A percentile compares a stretch with the other conserved stretches of the same genome.
Evolutionary conservation across 2,329 filamentous ascomycete genomes (phyloP).

Genomic region (Colletotrichum gigasporum): DNA sequence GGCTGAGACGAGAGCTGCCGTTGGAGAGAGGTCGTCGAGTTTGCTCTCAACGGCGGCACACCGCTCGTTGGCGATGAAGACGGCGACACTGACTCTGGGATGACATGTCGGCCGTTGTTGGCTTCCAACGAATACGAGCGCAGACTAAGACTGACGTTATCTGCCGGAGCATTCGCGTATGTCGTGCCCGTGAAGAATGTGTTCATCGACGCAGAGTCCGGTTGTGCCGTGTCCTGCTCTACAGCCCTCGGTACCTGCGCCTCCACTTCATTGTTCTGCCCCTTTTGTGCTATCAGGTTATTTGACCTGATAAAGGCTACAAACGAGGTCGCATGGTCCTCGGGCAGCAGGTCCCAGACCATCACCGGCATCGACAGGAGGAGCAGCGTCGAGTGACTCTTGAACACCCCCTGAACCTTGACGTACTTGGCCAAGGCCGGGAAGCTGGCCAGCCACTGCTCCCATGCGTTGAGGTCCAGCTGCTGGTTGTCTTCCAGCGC

Average conservation of each 20-base stretch:
- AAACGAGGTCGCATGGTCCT: slow-evolving; percentile 66
- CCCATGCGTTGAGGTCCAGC: slow-evolving; percentile 67
- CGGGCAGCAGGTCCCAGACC: slow-evolving; percentile 68
- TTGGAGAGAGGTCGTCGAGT: slow-evolving; percentile 31
- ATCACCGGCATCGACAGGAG: slow-evolving; percentile 67
- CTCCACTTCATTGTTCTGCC: background rate
- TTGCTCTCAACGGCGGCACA: slow-evolving; percentile 33
- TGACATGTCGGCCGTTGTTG: background rate
- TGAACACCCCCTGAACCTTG: slow-evolving; percentile 69
- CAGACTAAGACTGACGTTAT: background rate
- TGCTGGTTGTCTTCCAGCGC: slow-evolving; percentile 66
- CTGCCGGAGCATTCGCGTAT: slow-evolving; percentile 7
- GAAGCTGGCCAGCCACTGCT: slow-evolving; percentile 65
- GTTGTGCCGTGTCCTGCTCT: background rate
- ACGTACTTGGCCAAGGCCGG: slow-evolving; percentile 68
- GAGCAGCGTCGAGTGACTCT: slow-evolving; percentile 68
- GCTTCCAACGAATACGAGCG: background rate
- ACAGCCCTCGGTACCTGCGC: background rate
- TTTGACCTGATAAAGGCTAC: slow-evolving; percentile 41
- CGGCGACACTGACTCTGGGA: background rate
- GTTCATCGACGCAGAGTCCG: slow-evolving; percentile 5
- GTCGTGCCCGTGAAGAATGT: slow-evolving; percentile 22
- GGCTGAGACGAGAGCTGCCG: background rate
- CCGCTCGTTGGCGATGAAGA: slow-evolving; percentile 36
- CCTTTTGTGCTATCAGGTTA: slow-evolving; percentile 11